Evolutionary conservation across 2,329 filamentous ascomycete genomes (phyloP).

Genomic region (Aspergillus bombycis): DNA sequence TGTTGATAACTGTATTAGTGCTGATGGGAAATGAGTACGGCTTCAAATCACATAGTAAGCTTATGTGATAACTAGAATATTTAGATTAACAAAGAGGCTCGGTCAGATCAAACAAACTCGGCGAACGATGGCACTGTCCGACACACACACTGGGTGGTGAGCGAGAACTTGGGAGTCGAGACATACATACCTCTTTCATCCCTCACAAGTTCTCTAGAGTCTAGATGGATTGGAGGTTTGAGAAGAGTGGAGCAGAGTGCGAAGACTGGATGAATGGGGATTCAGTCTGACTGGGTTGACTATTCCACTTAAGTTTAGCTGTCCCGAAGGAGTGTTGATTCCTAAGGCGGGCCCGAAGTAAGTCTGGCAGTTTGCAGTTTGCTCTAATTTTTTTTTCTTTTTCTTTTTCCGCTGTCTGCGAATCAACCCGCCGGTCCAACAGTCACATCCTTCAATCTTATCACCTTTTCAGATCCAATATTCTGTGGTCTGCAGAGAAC

Average conservation of each 20-base stretch:
- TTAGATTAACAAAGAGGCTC: neutral
- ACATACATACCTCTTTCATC: neutral
- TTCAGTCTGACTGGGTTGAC: neutral
- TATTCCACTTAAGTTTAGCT: neutral
- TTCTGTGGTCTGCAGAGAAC: neutral
- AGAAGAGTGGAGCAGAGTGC: neutral
- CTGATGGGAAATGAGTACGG: neutral
- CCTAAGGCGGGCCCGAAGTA: neutral
- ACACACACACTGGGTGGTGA: neutral
- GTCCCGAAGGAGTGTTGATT: neutral
- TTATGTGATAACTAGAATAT: neutral
- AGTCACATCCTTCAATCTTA: neutral
- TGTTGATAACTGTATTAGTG: neutral
- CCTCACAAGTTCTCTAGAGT: neutral
- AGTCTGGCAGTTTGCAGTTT: neutral
- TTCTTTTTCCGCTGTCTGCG: neutral
- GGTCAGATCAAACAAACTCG: neutral
- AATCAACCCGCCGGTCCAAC: neutral
- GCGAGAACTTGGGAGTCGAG: neutral
- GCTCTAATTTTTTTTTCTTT: neutral
- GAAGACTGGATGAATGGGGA: neutral
- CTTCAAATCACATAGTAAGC: neutral
- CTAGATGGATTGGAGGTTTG: neutral
- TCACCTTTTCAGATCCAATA: neutral
- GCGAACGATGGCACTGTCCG: neutral